Conservation (phyloP, 2,329 filamentous ascomycete genomes). For the Fusarium veterinarium region DNA sequence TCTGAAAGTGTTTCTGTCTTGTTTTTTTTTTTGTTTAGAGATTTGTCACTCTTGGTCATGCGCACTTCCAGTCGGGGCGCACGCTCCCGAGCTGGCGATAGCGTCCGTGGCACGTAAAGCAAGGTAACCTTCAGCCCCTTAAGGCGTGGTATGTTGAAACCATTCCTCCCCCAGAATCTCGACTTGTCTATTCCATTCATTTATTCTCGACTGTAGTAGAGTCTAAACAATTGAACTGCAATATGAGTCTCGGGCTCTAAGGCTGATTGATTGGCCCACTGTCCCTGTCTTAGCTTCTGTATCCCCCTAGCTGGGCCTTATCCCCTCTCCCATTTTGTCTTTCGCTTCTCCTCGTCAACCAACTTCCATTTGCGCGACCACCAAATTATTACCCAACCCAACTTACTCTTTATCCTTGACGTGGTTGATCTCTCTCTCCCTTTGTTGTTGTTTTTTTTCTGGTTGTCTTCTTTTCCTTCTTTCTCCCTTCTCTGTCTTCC, state of each 20-base stretch:
- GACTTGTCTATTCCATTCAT: neutral
- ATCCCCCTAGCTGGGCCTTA: slow-evolving; percentile 4
- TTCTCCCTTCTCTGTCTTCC: neutral
- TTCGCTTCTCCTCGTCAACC: slow-evolving; percentile 31
- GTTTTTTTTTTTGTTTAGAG: neutral
- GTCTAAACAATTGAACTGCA: neutral
- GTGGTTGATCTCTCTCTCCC: neutral
- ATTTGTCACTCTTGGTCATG: slow-evolving; percentile 4
- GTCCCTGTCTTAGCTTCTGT: slow-evolving; percentile 4
- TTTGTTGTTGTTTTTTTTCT: neutral
- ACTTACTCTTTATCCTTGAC: slow-evolving; percentile 1
- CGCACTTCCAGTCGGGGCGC: neutral
- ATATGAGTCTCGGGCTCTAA: slow-evolving; percentile 4
- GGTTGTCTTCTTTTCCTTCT: neutral
- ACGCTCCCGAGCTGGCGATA: slow-evolving; percentile 13
- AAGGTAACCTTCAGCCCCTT: neutral
- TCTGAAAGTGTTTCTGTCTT: neutral
- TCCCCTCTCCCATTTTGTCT: slow-evolving; percentile 11
- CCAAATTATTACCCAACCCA: slow-evolving; percentile 12
- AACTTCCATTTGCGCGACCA: slow-evolving; percentile 11
- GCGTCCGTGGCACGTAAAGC: neutral
- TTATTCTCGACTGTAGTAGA: neutral
- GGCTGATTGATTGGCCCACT: slow-evolving; percentile 25
- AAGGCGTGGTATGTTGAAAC: slow-evolving; percentile 12
- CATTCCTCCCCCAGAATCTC: slow-evolving; percentile 30